Base-by-base conservation (phyloP, 352 stramenopile species). In the Saprolegnia diclina region DNA sequence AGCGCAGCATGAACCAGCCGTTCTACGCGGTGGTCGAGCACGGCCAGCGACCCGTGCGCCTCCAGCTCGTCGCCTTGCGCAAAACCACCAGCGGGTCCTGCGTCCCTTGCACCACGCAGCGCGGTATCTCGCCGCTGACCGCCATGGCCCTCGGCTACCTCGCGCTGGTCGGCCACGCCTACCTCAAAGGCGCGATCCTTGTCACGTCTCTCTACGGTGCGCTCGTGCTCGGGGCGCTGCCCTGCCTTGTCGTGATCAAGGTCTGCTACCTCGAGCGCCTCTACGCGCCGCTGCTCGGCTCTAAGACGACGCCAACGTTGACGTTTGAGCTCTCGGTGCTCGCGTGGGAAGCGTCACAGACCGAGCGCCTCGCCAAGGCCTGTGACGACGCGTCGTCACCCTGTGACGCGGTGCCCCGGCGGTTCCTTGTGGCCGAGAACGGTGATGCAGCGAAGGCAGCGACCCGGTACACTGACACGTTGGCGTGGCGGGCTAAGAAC, bases 401-500 rank as follows among this genome's bases (percentile, higher is more conserved):
- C 29, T 35, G 19, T 53, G 37, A 40, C 59, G 2, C 59, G 4
- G 56, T 90, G 0, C 85, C 86, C 0, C 75, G 81, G 63, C 73
- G 73, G 18, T 92, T 90, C 42, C 44, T 92, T 9, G 64, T 89
- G 0, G 83, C 85, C 0, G 85, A 92, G 52, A 83, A 86, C n/a
- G 82, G 80, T 14, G 80, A 92, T 65, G 44, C 75, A 19, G 70
- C 63, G 13, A 92, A 92, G 65, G 87, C 80, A 9, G 69, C 53
- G 10, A 74, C 87, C 53, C 77, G 83, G 18, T 92, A 90, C 42
- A 72, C 93, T 19, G 64, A 64, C 4, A 94, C 81, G 4, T 53
- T 88, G 6, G 76, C 84, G 21, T 97, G 87, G 87, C 73, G 89
- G 18, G 81, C 90, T n/a, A 82, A 92, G 35, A 68, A 90, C 24